phyloP scores from a whole-genome alignment of 2,329 filamentous ascomycete species.

The Talaromyces sp. region DNA sequence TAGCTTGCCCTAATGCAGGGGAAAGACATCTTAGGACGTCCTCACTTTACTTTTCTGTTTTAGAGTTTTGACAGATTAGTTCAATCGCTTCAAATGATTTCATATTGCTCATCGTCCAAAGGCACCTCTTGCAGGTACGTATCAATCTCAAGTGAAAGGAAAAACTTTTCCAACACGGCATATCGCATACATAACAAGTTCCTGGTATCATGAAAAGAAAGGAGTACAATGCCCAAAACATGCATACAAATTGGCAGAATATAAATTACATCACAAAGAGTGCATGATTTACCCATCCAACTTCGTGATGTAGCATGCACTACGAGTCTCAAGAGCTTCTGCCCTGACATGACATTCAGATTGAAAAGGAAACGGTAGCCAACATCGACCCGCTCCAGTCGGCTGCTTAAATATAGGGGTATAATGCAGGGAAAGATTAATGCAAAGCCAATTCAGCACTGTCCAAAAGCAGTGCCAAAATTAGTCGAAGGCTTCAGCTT shows the following conservation, averaged over 20 bases:
- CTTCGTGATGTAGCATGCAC: neutral
- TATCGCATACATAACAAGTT: neutral
- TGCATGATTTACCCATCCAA: neutral
- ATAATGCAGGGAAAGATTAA: constrained; percentile 7
- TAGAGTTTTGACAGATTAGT: neutral
- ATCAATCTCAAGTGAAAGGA: neutral
- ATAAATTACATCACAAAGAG: neutral
- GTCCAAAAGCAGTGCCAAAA: constrained; percentile 48
- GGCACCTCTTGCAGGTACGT: neutral
- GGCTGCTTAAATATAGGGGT: neutral
- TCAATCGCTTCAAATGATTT: neutral
- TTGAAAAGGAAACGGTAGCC: neutral
- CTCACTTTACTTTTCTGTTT: neutral
- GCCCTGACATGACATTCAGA: neutral
- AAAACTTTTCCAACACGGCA: neutral
- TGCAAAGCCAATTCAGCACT: constrained; percentile 20
- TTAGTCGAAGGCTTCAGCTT: constrained; percentile 46
- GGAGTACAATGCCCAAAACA: neutral
- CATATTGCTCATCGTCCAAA: neutral
- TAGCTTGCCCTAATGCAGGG: constrained; percentile 1
- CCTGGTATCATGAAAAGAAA: neutral
- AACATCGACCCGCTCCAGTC: neutral
- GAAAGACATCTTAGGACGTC: neutral
- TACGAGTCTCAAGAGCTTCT: neutral
- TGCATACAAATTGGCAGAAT: neutral